Conservation (phyloP, 2,329 filamentous ascomycete species). For the Trichoderma sp. region DNA sequence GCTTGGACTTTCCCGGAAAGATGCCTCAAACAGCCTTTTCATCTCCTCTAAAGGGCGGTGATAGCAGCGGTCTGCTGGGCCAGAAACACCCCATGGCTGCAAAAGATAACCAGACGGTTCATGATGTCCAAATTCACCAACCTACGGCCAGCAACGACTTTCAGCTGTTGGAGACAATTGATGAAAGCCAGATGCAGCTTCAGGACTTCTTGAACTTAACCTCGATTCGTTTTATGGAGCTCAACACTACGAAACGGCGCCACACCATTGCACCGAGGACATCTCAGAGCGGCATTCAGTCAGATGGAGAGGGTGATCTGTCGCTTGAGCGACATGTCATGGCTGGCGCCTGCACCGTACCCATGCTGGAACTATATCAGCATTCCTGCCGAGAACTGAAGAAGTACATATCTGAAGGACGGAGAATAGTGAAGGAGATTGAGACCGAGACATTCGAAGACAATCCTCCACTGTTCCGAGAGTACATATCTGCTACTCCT, state of each 20-base stretch:
- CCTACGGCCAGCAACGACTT: slow-evolving; percentile 39
- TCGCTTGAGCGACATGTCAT: slow-evolving; percentile 77
- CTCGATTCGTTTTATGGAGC: slow-evolving; percentile 96
- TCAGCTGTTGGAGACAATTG: slow-evolving; percentile 47
- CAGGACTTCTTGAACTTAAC: slow-evolving; percentile 95
- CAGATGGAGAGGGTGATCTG: slow-evolving; percentile 48
- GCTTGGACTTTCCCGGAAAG: slow-evolving; percentile 41
- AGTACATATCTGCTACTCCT: slow-evolving; percentile 82
- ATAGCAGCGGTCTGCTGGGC: slow-evolving; percentile 54
- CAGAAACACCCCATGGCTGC: slow-evolving; percentile 55
- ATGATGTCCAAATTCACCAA: slow-evolving; percentile 45
- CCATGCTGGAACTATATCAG: slow-evolving; percentile 91
- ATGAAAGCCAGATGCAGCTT: slow-evolving; percentile 67
- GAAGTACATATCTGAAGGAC: slow-evolving; percentile 91
- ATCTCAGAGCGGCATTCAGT: slow-evolving; percentile 41
- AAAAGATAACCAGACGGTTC: slow-evolving; percentile 46
- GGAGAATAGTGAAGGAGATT: slow-evolving; percentile 84
- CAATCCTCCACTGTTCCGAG: slow-evolving; percentile 85
- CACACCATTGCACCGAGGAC: slow-evolving; percentile 68
- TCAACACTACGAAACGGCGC: slow-evolving; percentile 91
- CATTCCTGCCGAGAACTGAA: slow-evolving; percentile 95
- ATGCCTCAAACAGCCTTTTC: slow-evolving; percentile 47
- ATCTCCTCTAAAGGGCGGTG: slow-evolving; percentile 43
- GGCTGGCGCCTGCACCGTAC: slow-evolving; percentile 85
- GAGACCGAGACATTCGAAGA: slow-evolving; percentile 85